Evolutionary conservation across 148 eudicot genomes (phyloP), one percentile per base, ranked within the genome.

Genomic region (Simmondsia chinensis): DNA sequence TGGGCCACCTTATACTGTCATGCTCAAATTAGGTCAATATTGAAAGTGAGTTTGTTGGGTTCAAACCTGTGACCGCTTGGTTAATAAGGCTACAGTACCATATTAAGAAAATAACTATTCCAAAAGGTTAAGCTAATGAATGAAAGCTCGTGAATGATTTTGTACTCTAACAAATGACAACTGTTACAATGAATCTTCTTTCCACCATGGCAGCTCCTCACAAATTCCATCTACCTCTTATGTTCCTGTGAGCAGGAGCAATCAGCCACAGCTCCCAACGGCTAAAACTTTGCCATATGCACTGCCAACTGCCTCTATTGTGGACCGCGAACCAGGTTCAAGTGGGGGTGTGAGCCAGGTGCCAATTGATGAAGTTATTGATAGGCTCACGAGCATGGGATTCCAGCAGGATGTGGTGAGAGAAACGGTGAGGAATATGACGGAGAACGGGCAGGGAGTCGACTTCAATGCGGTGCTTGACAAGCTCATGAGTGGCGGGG

Each of bases 401-500:
- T 61, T 61, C 34, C 43, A 45, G 43, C 27, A 52, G 51, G 59
- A 61, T 20, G 12, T 43, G 4, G 66, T 39, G 2, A 52, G 24
- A 39, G 53, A 25, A 4, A 61, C 47, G 7, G 66, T 24, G 28
- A 46, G 30, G 50, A 61, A 39, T 34, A 30, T 61, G 52, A 31
- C 25, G 1, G 53, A 46, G 28, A 39, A 34, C 24, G 66, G 65
- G 18, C 52, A 52, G 26, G 27, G 59, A 1, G 59, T 46, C 14
- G 66, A 61, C 41, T 47, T 61, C 20, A 61, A 61, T 19, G 32
- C 30, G 1, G 66, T 61, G 41, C 50, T 61, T 26, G 66, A 61
- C 32, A 61, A 61, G 59, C 34, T 61, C 33, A 61, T 53, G 66
- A 53, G 25, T n/a, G n/a, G n/a, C n/a, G n/a, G n/a, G n/a, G n/a